Evolutionary conservation across 208 protist species (phyloP).

Genomic region (Wallacemonas sp.): DNA sequence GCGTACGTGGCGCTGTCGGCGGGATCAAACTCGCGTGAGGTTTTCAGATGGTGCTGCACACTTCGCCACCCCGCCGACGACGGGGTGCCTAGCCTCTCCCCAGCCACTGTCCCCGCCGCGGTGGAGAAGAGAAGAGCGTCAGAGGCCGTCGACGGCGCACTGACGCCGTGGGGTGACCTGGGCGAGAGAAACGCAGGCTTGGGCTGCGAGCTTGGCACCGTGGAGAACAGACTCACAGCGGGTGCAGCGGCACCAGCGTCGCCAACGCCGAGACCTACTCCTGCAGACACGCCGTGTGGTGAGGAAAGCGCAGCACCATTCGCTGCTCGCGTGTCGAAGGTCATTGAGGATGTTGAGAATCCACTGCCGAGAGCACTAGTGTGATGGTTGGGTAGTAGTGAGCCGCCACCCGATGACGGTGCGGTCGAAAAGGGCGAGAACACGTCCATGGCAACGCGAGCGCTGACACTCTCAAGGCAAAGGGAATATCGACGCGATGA

Average conservation of each 20-base stretch:
- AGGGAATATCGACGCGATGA: not conserved
- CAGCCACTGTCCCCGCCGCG: not conserved
- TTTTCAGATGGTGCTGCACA: not conserved
- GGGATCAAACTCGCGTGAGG: not conserved
- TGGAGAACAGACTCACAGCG: not conserved
- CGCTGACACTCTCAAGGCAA: too few species aligned
- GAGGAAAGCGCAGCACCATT: not conserved
- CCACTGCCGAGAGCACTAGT: not conserved
- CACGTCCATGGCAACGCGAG: too few species aligned
- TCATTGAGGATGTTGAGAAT: not conserved
- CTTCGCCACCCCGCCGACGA: not conserved
- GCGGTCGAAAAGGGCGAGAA: conserved; percentile 17
- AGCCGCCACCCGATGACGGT: not conserved
- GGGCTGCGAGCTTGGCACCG: not conserved
- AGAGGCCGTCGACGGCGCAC: not conserved
- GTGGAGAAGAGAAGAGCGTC: conserved; percentile 5
- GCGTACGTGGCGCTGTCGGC: not conserved
- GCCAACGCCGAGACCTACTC: too few species aligned
- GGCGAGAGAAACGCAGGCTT: not conserved
- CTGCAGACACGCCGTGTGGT: not conserved
- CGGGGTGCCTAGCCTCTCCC: not conserved
- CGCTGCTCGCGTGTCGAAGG: too few species aligned
- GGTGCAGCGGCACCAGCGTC: too few species aligned
- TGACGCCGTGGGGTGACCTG: not conserved
- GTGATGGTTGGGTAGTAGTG: not conserved